These are phyloP conservation scores for Lophiostoma macrostomum DNA, from an alignment of 495 filamentous ascomycete genomes.

Conservation along the genomic window DNA sequence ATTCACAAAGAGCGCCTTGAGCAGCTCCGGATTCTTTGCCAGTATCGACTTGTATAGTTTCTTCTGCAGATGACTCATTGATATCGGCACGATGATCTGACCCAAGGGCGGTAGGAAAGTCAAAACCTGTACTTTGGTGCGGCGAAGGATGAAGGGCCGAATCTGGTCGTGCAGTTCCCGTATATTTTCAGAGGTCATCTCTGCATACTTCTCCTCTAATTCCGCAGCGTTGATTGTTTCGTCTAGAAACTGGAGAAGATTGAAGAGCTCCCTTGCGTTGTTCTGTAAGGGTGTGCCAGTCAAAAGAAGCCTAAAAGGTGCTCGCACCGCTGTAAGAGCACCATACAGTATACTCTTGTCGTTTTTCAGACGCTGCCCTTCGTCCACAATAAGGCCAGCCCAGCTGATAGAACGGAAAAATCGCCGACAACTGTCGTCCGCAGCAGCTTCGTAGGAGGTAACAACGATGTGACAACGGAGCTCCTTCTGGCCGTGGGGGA, in stretches of 20 bases:
- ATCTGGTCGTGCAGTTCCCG: conserved; percentile 78
- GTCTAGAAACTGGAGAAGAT: conserved; percentile 90
- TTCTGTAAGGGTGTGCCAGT: conserved; percentile 93
- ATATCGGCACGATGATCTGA: conserved; percentile 90
- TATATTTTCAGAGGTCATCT: conserved; percentile 76
- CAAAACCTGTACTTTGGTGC: conserved; percentile 87
- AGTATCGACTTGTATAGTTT: conserved; percentile 93
- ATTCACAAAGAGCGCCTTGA: conserved; percentile 76
- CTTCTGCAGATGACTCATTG: conserved; percentile 89
- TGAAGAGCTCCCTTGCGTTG: conserved; percentile 90
- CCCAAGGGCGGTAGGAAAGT: conserved; percentile 88
- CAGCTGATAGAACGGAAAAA: conserved; percentile 70
- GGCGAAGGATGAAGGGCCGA: conserved; percentile 73
- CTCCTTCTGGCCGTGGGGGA: conserved; percentile 55
- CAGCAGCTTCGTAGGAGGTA: conserved; percentile 87
- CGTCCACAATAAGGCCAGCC: conserved; percentile 89
- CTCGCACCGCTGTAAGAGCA: conserved; percentile 65
- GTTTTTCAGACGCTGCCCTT: conserved; percentile 95
- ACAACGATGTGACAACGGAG: conserved; percentile 88
- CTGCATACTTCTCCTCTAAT: conserved; percentile 71
- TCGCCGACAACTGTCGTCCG: conserved; percentile 59
- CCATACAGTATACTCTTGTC: conserved; percentile 79
- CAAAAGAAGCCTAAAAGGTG: conserved; percentile 76
- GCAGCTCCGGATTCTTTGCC: conserved; percentile 81
- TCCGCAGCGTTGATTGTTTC: conserved; percentile 61